Base-by-base conservation (phyloP, 1,284 basidiomycete species). In the Irpex sp. region DNA sequence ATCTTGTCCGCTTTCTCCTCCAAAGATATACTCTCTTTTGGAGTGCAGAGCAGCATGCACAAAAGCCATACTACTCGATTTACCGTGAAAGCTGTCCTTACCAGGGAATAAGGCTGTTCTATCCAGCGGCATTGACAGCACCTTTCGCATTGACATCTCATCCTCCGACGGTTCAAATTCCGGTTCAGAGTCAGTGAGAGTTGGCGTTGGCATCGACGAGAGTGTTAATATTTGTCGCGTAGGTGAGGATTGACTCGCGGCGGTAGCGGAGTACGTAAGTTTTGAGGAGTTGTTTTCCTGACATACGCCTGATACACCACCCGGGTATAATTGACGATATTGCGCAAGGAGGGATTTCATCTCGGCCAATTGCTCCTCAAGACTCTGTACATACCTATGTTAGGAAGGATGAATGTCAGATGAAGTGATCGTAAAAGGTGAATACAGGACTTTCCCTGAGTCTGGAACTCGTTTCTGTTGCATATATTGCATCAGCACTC, bases 41-140 rank as follows among this genome's bases (percentile, higher is more conserved):
- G 81, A 72, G 61, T 79, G 75, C 60, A 79, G 70, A 54, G 81
- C 76, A 5, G 76, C 71, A 39, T 75, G 72, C 55, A 81, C 71
- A n/a, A 81, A 72, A 55, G 76, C 75, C 2, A 78, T 74, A 2
- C 77, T 75, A 33, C 79, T 81, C 0, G 79, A 78, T 66, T 79
- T 78, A 58, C 79, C 79, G 11, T 43, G 39, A 15, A 11, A 43
- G 39, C 39, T 43, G 39, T 43, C 15, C 15, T 9, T 43, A 43
- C 39, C 39, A 43, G 8, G 39, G 15, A 43, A 43, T 43, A 43
- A 43, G 8, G 39, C 11, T 15, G 39, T 11, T 9, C 39, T 9
- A 43, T 9, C 39, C 8, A 43, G 15, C 15, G 11, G 39, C 15
- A 15, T 15, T 15, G 15, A 11, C 39, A 43, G 8, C 8, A 43